phyloP scores from a whole-genome alignment of 2,329 filamentous ascomycete species.

The Penicillium paneum region DNA sequence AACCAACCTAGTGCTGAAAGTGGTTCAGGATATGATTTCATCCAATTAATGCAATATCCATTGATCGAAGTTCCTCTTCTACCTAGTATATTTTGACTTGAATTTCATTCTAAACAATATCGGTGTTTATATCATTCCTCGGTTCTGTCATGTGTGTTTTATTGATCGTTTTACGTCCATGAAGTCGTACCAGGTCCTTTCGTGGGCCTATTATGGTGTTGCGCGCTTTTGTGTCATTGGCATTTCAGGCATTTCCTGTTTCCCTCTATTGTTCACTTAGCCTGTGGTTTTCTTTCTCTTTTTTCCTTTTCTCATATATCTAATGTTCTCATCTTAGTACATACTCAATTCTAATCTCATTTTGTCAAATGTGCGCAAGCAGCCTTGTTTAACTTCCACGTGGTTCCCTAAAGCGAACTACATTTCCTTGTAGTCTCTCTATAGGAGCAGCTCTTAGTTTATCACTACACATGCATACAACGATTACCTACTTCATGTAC shows the following conservation, averaged over 20 bases:
- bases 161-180: neutral
- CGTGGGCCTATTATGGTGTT: conserved; percentile 4
- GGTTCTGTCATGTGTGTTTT: neutral
- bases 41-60: neutral
- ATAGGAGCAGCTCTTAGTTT: too few relatives aligned
- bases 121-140: neutral
- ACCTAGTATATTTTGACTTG: neutral
- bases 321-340: conserved; percentile 9
- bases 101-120: neutral
- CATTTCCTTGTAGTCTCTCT: too few relatives aligned
- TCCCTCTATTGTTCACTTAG: conserved; percentile 7
- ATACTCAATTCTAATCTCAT: conserved; percentile 6
- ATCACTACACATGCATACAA: too few relatives aligned
- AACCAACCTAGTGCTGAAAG: conserved; percentile 14
- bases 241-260: conserved; percentile 4
- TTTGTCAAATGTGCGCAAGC: neutral
- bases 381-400: neutral
- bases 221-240: neutral
- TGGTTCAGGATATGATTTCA: neutral
- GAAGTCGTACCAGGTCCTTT: neutral
- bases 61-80: neutral
- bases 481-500: too few relatives aligned
- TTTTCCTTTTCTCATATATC: neutral
- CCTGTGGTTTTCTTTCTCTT: neutral
- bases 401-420: too few relatives aligned